Evolutionary conservation across 2,329 filamentous ascomycete species (phyloP), one percentile per base, ranked within the genome.

Genomic region (Pestalotiopsis sp.): DNA sequence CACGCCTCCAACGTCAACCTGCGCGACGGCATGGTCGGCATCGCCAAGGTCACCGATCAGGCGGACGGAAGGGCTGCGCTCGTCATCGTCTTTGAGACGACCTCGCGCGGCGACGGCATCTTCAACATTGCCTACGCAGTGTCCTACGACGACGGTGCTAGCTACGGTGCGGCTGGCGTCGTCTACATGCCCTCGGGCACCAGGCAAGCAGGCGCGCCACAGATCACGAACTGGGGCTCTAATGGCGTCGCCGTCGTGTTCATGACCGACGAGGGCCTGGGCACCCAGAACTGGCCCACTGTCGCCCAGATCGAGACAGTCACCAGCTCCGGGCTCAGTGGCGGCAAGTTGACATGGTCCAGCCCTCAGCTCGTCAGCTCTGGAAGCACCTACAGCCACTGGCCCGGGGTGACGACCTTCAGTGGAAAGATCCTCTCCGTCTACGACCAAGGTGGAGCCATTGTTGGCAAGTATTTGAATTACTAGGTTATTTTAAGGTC

Each of bases 261-360:
- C 69, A 81, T 81, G 80, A 81, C 80, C 0, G 80, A 81, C 70
- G 80, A 81, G 36, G 39, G 31, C 20, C 62, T 62, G 12, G 56
- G 66, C 13, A 64, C 41, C 1, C 27, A 70, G 1, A 36, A 69
- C 14, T 75, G 72, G 73, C 71, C 74, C 4, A 65, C 41, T 41
- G 89, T 91, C 74, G 82, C 86, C 25, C 76, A 74, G 66, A 68
- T 76, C 63, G 71, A 77, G 25, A 74, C 74, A 64, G 71, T 75
- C 1, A 70, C 72, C 57, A 71, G 70, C 4, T 56, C 70, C 2
- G 63, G 69, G 39, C 70, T 74, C 12, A 57, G 58, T 7, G 68
- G 68, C 52, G 73, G 71, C 3, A 62, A 72, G 36, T 25, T 72
- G 7, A 66, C 14, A 71, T 79, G 6, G 69, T 61, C 38, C 68